Evolutionary conservation across 371 early-diverging fungal species (phyloP).

Genomic region (Enteropsectra breve): DNA sequence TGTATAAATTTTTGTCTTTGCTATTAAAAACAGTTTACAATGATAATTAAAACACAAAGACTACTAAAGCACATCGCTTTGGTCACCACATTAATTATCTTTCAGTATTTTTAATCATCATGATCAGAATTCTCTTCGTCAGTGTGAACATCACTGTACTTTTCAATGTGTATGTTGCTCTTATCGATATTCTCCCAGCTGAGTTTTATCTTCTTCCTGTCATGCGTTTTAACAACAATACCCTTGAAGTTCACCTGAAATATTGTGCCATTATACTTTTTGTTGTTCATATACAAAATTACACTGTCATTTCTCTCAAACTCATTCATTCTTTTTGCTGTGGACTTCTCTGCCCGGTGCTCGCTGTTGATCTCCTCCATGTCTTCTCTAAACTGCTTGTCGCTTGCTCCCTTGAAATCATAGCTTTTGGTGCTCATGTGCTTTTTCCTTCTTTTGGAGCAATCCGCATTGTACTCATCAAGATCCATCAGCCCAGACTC

Average conservation of each 20-base stretch:
- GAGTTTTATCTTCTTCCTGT: slow-evolving; percentile 17
- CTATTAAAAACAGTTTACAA: too few relatives aligned
- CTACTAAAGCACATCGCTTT: too few relatives aligned
- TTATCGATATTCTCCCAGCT: not conserved
- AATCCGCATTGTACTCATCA: not conserved
- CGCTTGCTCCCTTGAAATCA: not conserved
- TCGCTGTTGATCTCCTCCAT: slow-evolving; percentile 1
- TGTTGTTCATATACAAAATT: not conserved
- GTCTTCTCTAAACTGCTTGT: not conserved
- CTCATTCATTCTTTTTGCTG: not conserved
- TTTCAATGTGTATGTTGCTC: not conserved
- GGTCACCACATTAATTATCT: too few relatives aligned
- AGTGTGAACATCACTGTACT: not conserved
- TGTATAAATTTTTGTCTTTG: too few relatives aligned
- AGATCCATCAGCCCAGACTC: too few relatives aligned
- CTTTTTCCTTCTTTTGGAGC: not conserved
- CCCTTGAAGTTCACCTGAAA: not conserved
- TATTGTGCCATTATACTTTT: slow-evolving; percentile 5
- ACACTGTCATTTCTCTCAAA: slow-evolving; percentile 10
- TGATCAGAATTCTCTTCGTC: too few relatives aligned
- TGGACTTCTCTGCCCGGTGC: not conserved
- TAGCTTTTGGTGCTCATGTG: not conserved
- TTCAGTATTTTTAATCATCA: too few relatives aligned
- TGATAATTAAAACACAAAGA: too few relatives aligned
- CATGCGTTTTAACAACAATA: slow-evolving; percentile 5